A percentile compares a stretch with the other conserved stretches of the same genome.
phyloP scores from a whole-genome alignment of 345 rosid species.

The Gossypium ekmanianum region DNA sequence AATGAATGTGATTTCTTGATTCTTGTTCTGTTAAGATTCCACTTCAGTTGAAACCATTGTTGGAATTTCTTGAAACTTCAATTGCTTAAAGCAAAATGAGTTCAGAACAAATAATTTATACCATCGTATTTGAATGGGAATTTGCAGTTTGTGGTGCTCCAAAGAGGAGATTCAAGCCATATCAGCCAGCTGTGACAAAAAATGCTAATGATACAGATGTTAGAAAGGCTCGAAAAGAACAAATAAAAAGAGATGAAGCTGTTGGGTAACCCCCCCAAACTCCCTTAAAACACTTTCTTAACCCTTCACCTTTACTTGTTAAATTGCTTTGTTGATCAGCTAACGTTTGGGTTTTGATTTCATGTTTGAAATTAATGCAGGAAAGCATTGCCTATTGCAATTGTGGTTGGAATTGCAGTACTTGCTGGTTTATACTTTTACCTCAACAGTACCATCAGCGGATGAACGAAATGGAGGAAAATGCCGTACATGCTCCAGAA shows the following conservation, averaged over 20 bases:
- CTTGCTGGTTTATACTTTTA: slow-evolving; percentile 79
- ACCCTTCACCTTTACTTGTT: background rate
- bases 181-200: slow-evolving; percentile 56
- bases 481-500: background rate
- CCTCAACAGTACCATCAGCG: slow-evolving; percentile 42
- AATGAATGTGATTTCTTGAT: background rate
- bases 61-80: background rate
- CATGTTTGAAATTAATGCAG: slow-evolving; percentile 33
- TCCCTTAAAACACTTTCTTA: background rate
- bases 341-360: background rate
- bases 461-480: slow-evolving; percentile 9
- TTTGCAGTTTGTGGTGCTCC: slow-evolving; percentile 94
- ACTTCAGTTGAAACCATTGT: background rate
- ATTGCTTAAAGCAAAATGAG: background rate
- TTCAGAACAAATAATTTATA: background rate
- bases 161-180: slow-evolving; percentile 76
- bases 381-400: slow-evolving; percentile 65
- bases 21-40: background rate
- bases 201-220: slow-evolving; percentile 52
- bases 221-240: slow-evolving; percentile 75
- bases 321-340: background rate
- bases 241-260: slow-evolving; percentile 65
- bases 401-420: slow-evolving; percentile 57
- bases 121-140: background rate
- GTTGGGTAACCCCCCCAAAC: slow-evolving; percentile 44